Base-by-base conservation (phyloP, 176 grass and related monocot genomes). In the Coix lacrymajobi region DNA sequence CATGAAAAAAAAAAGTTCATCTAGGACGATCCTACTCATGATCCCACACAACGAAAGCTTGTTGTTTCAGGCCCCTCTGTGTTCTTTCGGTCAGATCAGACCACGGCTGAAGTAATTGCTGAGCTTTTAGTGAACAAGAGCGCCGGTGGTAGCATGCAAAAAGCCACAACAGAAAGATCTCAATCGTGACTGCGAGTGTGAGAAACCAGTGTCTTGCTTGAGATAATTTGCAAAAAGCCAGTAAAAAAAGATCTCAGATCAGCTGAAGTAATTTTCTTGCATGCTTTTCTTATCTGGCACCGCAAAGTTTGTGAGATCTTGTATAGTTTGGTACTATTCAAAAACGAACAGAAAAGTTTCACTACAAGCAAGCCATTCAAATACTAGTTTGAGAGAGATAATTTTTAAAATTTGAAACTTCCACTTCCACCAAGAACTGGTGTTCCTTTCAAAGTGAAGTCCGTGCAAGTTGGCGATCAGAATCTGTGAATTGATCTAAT, bases 51-150 rank as follows among this genome's bases (percentile, higher is more conserved):
- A n/a, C 20, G 46, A 73, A 83, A 83, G 26, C 25, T 67, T 79
- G 29, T 28, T 66, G 44, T 82, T 69, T 25, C 13, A 14, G 45
- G 48, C 36, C 48, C 0, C 26, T 30, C 51, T 44, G 71, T 33
- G 9, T 36, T 24, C 54, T 88, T 88, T 83, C 22, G 44, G 26
- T 73, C 75, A 66, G 57, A 66, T 74, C 73, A 79, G 67, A 79
- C 75, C 36, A 43, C 40, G n/a, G 24, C 12, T 79, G 69, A 39
- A 61, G 69, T 80, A 89, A 75, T 36, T 89, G 69, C 62, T 62
- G 69, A 69, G 39, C 69, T 80, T 62, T 89, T 60, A 20, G 62
- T 62, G 31, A 61, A 51, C 17, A 71, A 15, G 15, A 64, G 49
- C n/a, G n/a, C n/a, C n/a, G 43, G 78, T 44, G 43, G 6, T 4